phyloP scores from a whole-genome alignment of 805 yeast genomes.

The Cyberlindnera subsufficiens region DNA sequence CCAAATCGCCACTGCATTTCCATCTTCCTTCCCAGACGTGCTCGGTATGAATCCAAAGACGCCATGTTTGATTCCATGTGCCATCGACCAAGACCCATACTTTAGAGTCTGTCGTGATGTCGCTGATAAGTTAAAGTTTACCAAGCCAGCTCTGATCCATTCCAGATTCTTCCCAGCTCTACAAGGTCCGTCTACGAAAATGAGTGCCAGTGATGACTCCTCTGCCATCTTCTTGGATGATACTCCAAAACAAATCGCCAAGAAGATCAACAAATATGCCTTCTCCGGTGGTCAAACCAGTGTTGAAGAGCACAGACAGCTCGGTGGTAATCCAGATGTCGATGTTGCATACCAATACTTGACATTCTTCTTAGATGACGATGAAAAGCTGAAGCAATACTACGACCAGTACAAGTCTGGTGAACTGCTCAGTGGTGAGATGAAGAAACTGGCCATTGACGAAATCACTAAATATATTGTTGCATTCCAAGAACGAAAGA shows the following conservation, averaged over 20 bases:
- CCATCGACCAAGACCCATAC: constrained; percentile 98
- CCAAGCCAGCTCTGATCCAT: constrained; percentile 89
- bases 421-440: constrained; percentile 83
- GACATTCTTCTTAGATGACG: constrained; percentile 86
- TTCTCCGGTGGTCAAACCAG: constrained; percentile 91
- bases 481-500: constrained; percentile 77
- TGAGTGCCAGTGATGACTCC: constrained; percentile 91
- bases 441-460: constrained; percentile 82
- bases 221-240: constrained; percentile 95
- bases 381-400: constrained; percentile 60
- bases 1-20: constrained; percentile 94
- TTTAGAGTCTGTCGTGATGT: constrained; percentile 97
- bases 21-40: constrained; percentile 92
- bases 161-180: constrained; percentile 97
- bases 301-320: constrained; percentile 81
- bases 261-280: constrained; percentile 93
- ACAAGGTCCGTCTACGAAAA: constrained; percentile 93
- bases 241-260: constrained; percentile 84
- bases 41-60: constrained; percentile 83
- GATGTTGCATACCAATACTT: constrained; percentile 94
- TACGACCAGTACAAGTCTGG: constrained; percentile 70
- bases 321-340: constrained; percentile 92
- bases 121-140: constrained; percentile 83
- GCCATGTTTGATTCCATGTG: constrained; percentile 97
- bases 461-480: constrained; percentile 73